These are phyloP conservation scores for Dactylonectria macrodidyma DNA, from an alignment of 2,329 filamentous ascomycete species.

Conservation along the genomic window DNA sequence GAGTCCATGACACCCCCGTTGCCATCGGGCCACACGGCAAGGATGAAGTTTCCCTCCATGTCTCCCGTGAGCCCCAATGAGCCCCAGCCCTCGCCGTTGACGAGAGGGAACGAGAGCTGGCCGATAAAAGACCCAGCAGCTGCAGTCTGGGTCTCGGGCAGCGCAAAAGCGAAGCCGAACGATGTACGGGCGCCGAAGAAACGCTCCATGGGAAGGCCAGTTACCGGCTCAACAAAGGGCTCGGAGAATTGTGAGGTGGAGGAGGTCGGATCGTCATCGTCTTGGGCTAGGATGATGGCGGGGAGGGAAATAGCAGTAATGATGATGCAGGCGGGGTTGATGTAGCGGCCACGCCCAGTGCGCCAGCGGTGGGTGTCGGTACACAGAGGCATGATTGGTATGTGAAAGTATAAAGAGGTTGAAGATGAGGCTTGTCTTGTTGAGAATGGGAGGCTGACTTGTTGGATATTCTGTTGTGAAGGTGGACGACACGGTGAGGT, in stretches of 20 bases:
- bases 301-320: background rate
- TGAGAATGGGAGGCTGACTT: background rate
- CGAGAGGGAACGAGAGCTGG: constrained; percentile 60
- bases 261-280: constrained; percentile 4
- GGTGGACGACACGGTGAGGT: background rate
- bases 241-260: constrained; percentile 2
- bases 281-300: background rate
- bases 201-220: constrained; percentile 54
- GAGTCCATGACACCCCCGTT: constrained; percentile 56
- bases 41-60: constrained; percentile 62
- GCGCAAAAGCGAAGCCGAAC: constrained; percentile 60
- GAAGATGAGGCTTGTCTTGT: background rate
- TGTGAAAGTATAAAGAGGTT: no score
- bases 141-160: constrained; percentile 49
- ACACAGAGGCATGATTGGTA: background rate
- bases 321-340: background rate
- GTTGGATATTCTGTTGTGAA: background rate
- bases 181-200: constrained; percentile 57
- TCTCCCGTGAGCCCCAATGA: constrained; percentile 60
- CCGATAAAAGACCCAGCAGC: constrained; percentile 37
- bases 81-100: constrained; percentile 60
- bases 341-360: background rate
- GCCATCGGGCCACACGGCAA: constrained; percentile 61
- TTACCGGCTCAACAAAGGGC: constrained; percentile 46
- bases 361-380: background rate